Percentiles rank a stretch among this genome's conserved stretches.
These are phyloP conservation scores for Dittrichia graveolens DNA, from an alignment of 129 eudicot genomes.

Conservation along the genomic window DNA sequence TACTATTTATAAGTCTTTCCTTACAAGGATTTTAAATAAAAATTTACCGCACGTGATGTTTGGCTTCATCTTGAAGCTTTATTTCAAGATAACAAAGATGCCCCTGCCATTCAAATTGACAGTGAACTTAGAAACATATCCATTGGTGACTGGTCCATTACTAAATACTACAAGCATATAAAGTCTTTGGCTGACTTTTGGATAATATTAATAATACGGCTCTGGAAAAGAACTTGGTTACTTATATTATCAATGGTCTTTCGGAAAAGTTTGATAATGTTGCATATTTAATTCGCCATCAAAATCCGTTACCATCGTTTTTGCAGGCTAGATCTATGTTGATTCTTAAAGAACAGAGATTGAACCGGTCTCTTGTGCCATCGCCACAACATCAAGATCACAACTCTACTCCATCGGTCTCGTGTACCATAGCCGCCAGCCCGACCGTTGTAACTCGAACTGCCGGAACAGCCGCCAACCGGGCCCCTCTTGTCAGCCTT, in stretches of 20 bases:
- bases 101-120: not conserved
- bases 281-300: not conserved
- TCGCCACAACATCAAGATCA: too few relatives aligned
- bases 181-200: not conserved
- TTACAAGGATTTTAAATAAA: too few relatives aligned
- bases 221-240: not conserved
- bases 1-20: not conserved
- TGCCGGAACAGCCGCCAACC: too few relatives aligned
- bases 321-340: not conserved
- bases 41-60: not conserved
- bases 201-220: not conserved
- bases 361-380: not conserved
- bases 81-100: not conserved
- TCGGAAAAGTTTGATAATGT: not conserved
- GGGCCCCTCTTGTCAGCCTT: too few relatives aligned
- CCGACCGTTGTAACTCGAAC: too few relatives aligned
- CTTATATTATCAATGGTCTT: too few relatives aligned
- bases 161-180: not conserved
- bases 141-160: not conserved
- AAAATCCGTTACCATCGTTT: not conserved
- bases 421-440: too few relatives aligned
- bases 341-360: not conserved
- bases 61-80: not conserved
- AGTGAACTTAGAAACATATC: not conserved
- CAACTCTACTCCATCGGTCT: too few relatives aligned